These are phyloP conservation scores for Mycena maculata DNA, from an alignment of 768 basidiomycete genomes.

Conservation along the genomic window DNA sequence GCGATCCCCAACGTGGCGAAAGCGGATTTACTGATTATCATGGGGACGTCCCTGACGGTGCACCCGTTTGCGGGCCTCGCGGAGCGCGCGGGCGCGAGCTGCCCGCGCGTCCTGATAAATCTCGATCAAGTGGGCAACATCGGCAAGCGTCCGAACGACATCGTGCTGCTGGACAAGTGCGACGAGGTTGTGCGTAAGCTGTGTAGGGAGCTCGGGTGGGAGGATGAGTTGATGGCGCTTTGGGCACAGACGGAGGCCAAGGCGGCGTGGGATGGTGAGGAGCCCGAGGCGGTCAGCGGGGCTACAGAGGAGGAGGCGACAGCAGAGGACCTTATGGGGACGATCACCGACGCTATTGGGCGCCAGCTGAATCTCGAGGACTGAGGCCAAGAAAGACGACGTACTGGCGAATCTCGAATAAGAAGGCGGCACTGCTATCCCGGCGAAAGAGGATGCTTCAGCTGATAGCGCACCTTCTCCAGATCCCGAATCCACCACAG, in stretches of 20 bases:
- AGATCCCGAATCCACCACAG: too few species aligned
- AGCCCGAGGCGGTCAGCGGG: constrained; percentile 26
- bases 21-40: constrained; percentile 91
- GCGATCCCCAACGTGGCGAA: constrained; percentile 62
- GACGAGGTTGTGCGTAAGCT: constrained; percentile 74
- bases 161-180: constrained; percentile 76
- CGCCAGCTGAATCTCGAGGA: constrained; percentile 43
- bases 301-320: constrained; percentile 30
- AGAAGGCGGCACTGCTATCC: neutral
- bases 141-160: constrained; percentile 63
- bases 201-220: constrained; percentile 80
- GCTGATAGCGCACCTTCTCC: too few species aligned
- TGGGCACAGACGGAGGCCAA: constrained; percentile 64
- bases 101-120: constrained; percentile 91
- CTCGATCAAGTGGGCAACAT: constrained; percentile 83
- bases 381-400: constrained; percentile 6
- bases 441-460: neutral
- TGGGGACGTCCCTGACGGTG: constrained; percentile 91
- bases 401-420: neutral
- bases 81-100: constrained; percentile 60
- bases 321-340: constrained; percentile 40
- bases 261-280: constrained; percentile 26
- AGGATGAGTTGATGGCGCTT: constrained; percentile 63
- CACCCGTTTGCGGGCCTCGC: constrained; percentile 89
- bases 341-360: constrained; percentile 48